phyloP scores from a whole-genome alignment of 768 basidiomycete species.

The Tulasnella sp. region DNA sequence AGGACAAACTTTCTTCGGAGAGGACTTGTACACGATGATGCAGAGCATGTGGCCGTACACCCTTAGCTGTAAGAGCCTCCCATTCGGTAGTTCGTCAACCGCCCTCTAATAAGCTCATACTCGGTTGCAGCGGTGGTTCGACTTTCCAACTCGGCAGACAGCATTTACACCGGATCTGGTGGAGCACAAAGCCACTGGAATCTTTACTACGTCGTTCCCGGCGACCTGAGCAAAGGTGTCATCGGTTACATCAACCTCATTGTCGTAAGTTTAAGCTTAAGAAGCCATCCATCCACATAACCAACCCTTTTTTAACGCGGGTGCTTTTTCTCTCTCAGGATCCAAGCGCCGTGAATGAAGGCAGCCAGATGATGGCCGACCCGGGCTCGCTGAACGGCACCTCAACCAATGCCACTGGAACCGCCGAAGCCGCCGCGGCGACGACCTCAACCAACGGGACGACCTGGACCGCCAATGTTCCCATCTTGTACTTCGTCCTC shows the following conservation, averaged over 20 bases:
- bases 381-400: background rate
- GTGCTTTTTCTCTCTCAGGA: background rate
- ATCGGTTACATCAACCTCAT: conserved; percentile 22
- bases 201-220: conserved; percentile 24
- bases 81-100: background rate
- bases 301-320: background rate
- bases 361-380: background rate
- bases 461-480: background rate
- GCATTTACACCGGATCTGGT: conserved; percentile 15
- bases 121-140: background rate
- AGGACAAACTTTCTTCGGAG: conserved; percentile 24
- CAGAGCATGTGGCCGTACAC: background rate
- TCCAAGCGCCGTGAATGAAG: background rate
- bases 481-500: background rate
- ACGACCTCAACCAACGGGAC: background rate
- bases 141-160: conserved; percentile 17
- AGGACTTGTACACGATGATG: conserved; percentile 14
- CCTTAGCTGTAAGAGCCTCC: background rate
- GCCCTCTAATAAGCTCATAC: background rate
- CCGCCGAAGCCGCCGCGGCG: background rate
- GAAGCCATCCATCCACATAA: background rate
- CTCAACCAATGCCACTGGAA: background rate
- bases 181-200: conserved; percentile 13
- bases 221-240: conserved; percentile 18
- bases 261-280: conserved; percentile 1